phyloP scores from a whole-genome alignment of 2,329 filamentous ascomycete species.

The Fusarium sp. region DNA sequence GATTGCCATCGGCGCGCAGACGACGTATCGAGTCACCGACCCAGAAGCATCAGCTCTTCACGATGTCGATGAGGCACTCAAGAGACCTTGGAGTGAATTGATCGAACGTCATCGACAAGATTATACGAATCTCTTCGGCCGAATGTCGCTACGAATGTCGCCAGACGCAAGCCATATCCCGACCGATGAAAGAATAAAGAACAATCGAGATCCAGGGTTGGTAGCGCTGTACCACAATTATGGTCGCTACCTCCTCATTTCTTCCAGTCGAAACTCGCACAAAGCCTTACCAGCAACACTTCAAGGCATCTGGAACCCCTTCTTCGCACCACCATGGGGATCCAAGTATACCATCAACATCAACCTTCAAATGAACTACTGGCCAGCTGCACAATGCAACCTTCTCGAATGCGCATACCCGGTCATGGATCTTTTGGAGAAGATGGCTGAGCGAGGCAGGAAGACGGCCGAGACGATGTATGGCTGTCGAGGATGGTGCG shows the following conservation, averaged over 20 bases:
- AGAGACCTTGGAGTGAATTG: conserved; percentile 24
- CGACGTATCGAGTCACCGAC: conserved; percentile 37
- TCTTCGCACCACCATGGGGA: conserved; percentile 55
- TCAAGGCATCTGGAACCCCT: conserved; percentile 53
- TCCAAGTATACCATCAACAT: conserved; percentile 65
- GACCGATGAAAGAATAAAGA: conserved; percentile 33
- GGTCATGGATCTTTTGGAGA: conserved; percentile 50
- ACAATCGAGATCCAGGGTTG: conserved; percentile 43
- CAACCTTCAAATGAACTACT: conserved; percentile 67
- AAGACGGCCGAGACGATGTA: conserved; percentile 53
- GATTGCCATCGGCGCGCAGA: conserved; percentile 39
- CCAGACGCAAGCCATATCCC: conserved; percentile 36
- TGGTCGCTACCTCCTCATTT: conserved; percentile 49
- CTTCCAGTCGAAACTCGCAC: conserved; percentile 34
- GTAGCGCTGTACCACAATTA: conserved; percentile 48
- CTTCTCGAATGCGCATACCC: conserved; percentile 56
- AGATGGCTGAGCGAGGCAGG: conserved; percentile 44
- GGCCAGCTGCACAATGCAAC: conserved; percentile 51
- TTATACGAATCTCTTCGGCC: conserved; percentile 28
- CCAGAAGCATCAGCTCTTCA: conserved; percentile 34
- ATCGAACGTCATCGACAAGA: conserved; percentile 35
- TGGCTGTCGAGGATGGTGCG: conserved; percentile 51
- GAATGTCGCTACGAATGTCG: conserved; percentile 36
- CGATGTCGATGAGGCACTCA: conserved; percentile 41
- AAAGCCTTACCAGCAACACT: conserved; percentile 49